These are phyloP conservation scores for Xylaria sp. DNA, from an alignment of 2,329 filamentous ascomycete species.

Conservation along the genomic window DNA sequence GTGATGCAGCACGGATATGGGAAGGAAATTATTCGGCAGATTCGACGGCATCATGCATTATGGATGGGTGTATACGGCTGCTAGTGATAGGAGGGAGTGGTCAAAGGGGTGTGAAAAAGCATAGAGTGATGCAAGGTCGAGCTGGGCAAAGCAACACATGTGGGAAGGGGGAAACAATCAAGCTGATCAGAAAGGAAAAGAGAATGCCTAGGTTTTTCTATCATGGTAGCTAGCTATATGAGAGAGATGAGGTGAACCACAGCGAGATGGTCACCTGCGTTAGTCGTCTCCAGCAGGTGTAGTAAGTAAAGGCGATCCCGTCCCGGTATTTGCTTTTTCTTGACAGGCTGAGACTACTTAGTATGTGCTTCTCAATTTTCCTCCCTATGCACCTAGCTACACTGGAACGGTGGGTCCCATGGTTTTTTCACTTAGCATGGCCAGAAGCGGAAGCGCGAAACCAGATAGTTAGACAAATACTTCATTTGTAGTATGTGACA, in stretches of 20 bases:
- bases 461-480: conserved; percentile 23
- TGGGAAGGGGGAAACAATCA: conserved; percentile 18
- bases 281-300: conserved; percentile 20
- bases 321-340: conserved; percentile 30
- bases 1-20: conserved; percentile 41
- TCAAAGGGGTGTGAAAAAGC: conserved; percentile 18
- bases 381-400: conserved; percentile 10
- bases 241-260: conserved; percentile 20
- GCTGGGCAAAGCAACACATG: conserved; percentile 18
- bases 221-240: conserved; percentile 23
- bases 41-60: conserved; percentile 43
- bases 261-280: conserved; percentile 24
- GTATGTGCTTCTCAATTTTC: conserved; percentile 9
- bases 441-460: conserved; percentile 20
- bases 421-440: conserved; percentile 21
- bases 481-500: conserved; percentile 27
- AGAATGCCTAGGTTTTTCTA: conserved; percentile 17
- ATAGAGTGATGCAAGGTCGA: conserved; percentile 12
- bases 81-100: conserved; percentile 22
- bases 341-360: conserved; percentile 21
- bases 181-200: conserved; percentile 15
- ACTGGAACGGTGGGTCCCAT: conserved; percentile 25
- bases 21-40: conserved; percentile 41
- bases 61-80: conserved; percentile 33
- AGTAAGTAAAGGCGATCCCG: conserved; percentile 26